Conservation (phyloP, 495 filamentous ascomycete species). For the Trichocladium antarcticum region DNA sequence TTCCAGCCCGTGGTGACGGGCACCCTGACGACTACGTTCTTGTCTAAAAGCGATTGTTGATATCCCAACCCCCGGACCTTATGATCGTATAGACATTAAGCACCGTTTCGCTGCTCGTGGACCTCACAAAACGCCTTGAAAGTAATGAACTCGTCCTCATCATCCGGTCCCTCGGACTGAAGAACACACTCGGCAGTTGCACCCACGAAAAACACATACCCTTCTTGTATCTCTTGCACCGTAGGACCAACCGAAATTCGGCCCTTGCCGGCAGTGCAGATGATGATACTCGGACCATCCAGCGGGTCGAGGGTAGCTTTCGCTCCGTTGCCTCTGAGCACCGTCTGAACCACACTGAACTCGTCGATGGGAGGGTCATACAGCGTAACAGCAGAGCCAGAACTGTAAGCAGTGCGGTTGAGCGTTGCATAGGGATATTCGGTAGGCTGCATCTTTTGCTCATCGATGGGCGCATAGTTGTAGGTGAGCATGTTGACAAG, state of each 20-base stretch:
- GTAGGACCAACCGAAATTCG: conserved; percentile 69
- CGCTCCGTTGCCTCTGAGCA: conserved; percentile 55
- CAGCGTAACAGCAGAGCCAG: conserved; percentile 53
- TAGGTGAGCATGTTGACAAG: conserved; percentile 92
- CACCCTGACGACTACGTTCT: too few relatives aligned
- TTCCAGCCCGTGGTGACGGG: too few relatives aligned
- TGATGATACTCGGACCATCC: conserved; percentile 83
- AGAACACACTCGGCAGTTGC: conserved; percentile 76
- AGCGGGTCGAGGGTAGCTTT: conserved; percentile 79
- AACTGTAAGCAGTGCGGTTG: conserved; percentile 66
- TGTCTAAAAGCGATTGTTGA: too few relatives aligned
- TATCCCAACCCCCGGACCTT: too few relatives aligned
- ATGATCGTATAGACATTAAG: too few relatives aligned
- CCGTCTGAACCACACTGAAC: conserved; percentile 79
- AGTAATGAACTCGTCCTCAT: conserved; percentile 59
- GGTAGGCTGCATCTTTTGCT: conserved; percentile 80
- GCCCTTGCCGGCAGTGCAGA: conserved; percentile 74
- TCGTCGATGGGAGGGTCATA: conserved; percentile 97
- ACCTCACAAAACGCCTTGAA: conserved; percentile 96
- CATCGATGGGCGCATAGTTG: conserved; percentile 79
- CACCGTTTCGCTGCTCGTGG: conserved; percentile 31
- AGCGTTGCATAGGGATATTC: conserved; percentile 77
- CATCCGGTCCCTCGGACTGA: conserved; percentile 48
- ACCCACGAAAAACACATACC: conserved; percentile 85
- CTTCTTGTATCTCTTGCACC: conserved; percentile 54